Base-by-base conservation (phyloP, 805 yeast species). In the Kazachstania martiniae region DNA sequence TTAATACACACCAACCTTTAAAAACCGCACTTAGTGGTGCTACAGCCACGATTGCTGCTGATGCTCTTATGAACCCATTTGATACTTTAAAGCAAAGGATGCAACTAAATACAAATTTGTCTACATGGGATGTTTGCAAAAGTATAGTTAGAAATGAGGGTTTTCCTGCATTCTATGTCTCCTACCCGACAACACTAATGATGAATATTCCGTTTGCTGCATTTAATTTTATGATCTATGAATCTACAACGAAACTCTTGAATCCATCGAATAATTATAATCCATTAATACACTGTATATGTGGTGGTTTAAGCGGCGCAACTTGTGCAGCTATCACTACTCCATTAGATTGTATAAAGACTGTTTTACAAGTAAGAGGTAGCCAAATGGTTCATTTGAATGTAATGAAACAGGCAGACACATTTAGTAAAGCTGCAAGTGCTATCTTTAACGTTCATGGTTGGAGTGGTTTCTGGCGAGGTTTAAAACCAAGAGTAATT, bases 31-130 rank as follows among this genome's bases (percentile, higher is more conserved):
- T 76, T 16, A 87, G 95, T 10, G 98, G 97, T 40, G 80, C 86
- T 8, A 77, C 82, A 8, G 97, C 95, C 12, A 89, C 96, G 3
- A 74, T 75, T n/a, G 82, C 91, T 2, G 77, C 89, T 3, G 97
- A 89, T 58, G 95, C 95, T 2, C 66, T 91, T 44, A 89, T 89
- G 97, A 89, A 91, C 41, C 98, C 98, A 19, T 89, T 89, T 50
- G 98, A 89, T 51, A 93, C 89, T 18, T 63, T 91, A 36, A 89
- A 89, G 56, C 98, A 89, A 62, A 70, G 97, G 59, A 86, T 89
- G 94, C 98, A 89, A 59, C 47, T 70, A 31, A 51, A 50, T 27
- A 41, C 51, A n/a, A 36, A 38, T 12, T 25, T 44, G 4, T 39
- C 50, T 5, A 47, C 52, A 43, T 40, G 48, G 46, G 25, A 39